A percentile compares a stretch with the other conserved stretches of the same genome.
Evolutionary conservation across 257 asterid species (phyloP).

Genomic region (Salvia hispanica): DNA sequence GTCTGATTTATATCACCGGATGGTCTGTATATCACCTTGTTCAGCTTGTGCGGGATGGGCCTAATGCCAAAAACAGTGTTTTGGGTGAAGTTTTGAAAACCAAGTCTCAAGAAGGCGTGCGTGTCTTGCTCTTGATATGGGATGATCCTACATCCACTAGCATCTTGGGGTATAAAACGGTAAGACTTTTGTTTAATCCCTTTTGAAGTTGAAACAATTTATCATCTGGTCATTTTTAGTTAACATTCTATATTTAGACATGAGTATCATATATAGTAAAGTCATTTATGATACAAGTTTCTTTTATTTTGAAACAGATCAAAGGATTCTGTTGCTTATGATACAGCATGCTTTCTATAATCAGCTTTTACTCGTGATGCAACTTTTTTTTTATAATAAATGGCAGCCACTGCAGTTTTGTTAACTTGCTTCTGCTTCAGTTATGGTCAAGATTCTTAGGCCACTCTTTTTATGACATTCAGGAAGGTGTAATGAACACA

Average conservation of each 20-base stretch:
- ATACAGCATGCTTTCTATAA: not conserved
- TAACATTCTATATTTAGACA: not conserved
- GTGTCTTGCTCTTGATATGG: constrained; percentile 83
- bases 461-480: constrained; percentile 29
- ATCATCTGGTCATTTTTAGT: constrained; percentile 10
- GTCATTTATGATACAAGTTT: not conserved
- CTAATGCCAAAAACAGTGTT: constrained; percentile 35
- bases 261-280: not conserved
- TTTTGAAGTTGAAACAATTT: constrained; percentile 1
- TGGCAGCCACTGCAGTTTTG: not conserved
- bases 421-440: not conserved
- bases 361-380: not conserved
- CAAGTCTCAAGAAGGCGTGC: constrained; percentile 87
- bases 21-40: constrained; percentile 90
- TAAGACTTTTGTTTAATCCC: constrained; percentile 39
- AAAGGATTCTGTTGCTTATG: not conserved
- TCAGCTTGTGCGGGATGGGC: constrained; percentile 72
- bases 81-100: constrained; percentile 73
- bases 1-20: constrained; percentile 75
- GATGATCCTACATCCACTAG: constrained; percentile 89
- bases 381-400: not conserved
- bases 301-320: not conserved
- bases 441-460: constrained; percentile 3
- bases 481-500: constrained; percentile 87
- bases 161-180: constrained; percentile 71